Base-by-base conservation (phyloP, 106 monocot genomes). In the Cymbidium sinense region DNA sequence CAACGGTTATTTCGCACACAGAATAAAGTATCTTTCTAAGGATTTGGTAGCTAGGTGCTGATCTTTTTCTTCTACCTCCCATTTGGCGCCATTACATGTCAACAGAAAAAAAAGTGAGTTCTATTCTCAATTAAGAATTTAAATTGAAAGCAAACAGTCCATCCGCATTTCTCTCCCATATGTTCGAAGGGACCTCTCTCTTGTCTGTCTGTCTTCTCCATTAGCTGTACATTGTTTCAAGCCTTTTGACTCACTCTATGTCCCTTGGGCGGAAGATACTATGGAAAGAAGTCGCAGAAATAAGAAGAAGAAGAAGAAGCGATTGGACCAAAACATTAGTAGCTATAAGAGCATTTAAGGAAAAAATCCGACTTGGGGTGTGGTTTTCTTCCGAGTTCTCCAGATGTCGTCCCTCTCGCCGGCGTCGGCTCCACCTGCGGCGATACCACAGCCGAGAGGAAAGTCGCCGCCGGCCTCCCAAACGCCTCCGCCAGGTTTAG, bases 401-500 rank as follows among this genome's bases (percentile, higher is more conserved):
- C 8, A 25, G 27, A 62, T 62, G 61, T n/a, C 27, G n/a, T 62
- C 61, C 61, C 27, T 62, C 61, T 11, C 61, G 61, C 61, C 61
- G 61, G 61, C 23, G 61, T 11, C 27, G 61, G 4, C 61, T 62
- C 1, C 23, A 23, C 27, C 27, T 62, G n/a, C 41, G 18, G 41
- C 17, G 11, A 15, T 27, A n/a, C 41, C 47, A 47, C n/a, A 19
- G 41, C 73, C 29, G 11, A 8, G 15, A 50, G 15, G 27, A 50
- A 75, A 30, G 13, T 47, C 29, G 25, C 33, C 75, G 8, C 65
- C 79, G 50, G 64, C 18, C 13, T 44, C 78, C 11, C 75, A 34
- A 6, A 31, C 77, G 21, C 29, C 79, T n/a, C 75, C 84, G 29
- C 79, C 80, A 30, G 58, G 61, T 25, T 33, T 75, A 41, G 0